Conservation (phyloP, 2,329 filamentous ascomycete genomes). For the Monilinia fructicola region DNA sequence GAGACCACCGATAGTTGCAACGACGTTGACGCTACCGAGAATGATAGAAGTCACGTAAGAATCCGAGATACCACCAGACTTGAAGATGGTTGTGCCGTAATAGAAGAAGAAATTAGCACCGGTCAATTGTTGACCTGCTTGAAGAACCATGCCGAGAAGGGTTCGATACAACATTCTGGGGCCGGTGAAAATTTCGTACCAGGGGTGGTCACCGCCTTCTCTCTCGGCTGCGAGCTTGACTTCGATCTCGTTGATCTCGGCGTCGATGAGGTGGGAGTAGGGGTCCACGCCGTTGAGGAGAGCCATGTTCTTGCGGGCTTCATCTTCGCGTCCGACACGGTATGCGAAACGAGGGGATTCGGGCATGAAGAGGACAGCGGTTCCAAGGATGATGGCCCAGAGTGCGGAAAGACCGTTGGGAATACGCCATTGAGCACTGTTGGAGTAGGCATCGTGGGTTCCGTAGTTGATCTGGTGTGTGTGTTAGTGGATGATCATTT, state of each 20-base stretch:
- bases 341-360: constrained; percentile 56
- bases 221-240: constrained; percentile 52
- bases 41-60: constrained; percentile 68
- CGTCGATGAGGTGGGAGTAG: constrained; percentile 44
- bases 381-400: constrained; percentile 54
- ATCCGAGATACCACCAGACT: constrained; percentile 62
- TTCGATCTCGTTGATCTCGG: constrained; percentile 53
- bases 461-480: constrained; percentile 55
- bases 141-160: constrained; percentile 59
- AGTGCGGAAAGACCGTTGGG: constrained; percentile 57
- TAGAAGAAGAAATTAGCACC: constrained; percentile 70
- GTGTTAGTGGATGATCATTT: constrained; percentile 40
- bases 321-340: constrained; percentile 48
- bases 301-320: constrained; percentile 52
- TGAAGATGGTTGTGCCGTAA: constrained; percentile 65
- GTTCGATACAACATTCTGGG: constrained; percentile 66
- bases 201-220: constrained; percentile 38
- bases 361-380: constrained; percentile 53
- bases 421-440: constrained; percentile 60
- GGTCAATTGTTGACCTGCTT: constrained; percentile 67
- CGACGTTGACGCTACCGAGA: constrained; percentile 65
- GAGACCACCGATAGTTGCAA: constrained; percentile 63
- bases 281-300: constrained; percentile 46
- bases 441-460: constrained; percentile 48
- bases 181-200: constrained; percentile 64